Conservation (phyloP, 768 basidiomycete genomes). For the Ramaria sp. region DNA sequence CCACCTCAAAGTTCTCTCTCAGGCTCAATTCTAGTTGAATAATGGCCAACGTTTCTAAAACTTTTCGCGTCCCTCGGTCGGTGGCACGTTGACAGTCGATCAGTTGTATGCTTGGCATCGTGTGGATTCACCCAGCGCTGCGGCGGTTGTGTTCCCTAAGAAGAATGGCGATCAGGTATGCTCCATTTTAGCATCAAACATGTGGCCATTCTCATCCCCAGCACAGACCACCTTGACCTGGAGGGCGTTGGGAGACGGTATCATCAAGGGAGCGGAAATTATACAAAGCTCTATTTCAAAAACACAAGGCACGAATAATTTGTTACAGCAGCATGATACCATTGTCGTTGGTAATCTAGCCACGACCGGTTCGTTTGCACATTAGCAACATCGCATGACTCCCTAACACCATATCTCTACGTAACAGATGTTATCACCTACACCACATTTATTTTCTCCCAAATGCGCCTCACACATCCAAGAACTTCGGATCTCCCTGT, state of each 20-base stretch:
- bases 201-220: not conserved
- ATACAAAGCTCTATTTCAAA: not conserved
- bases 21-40: not conserved
- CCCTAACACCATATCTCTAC: not conserved
- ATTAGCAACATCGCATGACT: not conserved
- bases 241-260: not conserved
- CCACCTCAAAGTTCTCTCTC: too few relatives aligned
- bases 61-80: not conserved
- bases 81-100: not conserved
- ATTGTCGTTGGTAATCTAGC: constrained; percentile 2
- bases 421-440: constrained; percentile 20
- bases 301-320: not conserved
- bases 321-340: not conserved
- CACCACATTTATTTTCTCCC: constrained; percentile 8
- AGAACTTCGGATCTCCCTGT: not conserved
- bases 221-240: not conserved
- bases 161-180: not conserved
- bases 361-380: not conserved
- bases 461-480: constrained; percentile 13
- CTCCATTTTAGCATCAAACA: not conserved
- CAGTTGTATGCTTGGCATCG: constrained; percentile 7
- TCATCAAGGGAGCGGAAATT: not conserved
- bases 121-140: not conserved
- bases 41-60: not conserved
- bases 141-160: not conserved